A percentile compares a stretch with the other conserved stretches of the same genome.
These are phyloP conservation scores for Populus ilicifolia DNA, from an alignment of 345 rosid genomes.

Conservation along the genomic window DNA sequence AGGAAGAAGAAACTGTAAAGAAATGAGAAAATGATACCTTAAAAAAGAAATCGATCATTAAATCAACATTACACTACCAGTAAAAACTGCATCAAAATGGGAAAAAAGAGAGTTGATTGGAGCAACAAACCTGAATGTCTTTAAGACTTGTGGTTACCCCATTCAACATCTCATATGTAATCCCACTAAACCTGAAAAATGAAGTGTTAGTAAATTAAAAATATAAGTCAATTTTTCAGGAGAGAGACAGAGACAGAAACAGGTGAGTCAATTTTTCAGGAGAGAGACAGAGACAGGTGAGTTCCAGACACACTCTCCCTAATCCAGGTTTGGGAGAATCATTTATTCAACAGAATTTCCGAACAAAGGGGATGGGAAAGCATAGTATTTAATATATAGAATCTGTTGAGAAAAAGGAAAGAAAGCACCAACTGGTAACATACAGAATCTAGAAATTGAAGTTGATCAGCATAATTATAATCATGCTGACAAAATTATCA, in stretches of 20 bases:
- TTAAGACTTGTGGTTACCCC: conserved; percentile 71
- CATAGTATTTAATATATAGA: background rate
- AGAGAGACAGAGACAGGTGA: background rate
- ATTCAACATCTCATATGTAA: conserved; percentile 71
- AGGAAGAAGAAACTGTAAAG: conserved; percentile 32
- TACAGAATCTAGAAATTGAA: background rate
- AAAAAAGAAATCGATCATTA: background rate
- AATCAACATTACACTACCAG: conserved; percentile 3
- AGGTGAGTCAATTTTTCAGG: background rate
- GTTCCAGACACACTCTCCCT: background rate
- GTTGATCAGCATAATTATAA: background rate
- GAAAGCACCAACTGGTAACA: too few relatives aligned
- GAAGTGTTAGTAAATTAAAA: background rate
- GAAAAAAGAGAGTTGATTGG: background rate
- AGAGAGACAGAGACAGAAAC: background rate
- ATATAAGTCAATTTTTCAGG: background rate
- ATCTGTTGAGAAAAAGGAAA: background rate
- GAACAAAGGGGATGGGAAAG: background rate
- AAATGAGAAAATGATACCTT: conserved; percentile 12
- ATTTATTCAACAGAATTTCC: too few relatives aligned
- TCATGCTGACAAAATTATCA: background rate
- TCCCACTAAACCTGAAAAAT: conserved; percentile 81
- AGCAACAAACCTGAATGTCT: conserved; percentile 69
- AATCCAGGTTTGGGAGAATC: background rate
- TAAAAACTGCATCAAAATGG: background rate